These are phyloP conservation scores for Penicillium expansum DNA, from an alignment of 2,329 filamentous ascomycete genomes.

Conservation along the genomic window DNA sequence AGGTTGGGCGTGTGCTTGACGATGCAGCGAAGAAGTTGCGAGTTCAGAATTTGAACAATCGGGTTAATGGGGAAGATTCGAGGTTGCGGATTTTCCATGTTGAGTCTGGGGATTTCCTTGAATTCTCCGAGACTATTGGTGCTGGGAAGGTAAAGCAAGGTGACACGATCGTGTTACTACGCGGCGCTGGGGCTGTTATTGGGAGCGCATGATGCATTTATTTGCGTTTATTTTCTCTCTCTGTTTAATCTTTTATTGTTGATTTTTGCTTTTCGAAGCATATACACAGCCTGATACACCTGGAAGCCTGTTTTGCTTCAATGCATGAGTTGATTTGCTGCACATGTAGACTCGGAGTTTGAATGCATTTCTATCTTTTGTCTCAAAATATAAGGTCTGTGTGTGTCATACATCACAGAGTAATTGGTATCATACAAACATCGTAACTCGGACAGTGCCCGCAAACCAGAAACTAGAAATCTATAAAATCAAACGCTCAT, in stretches of 20 bases:
- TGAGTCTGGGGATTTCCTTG: slow-evolving; percentile 79
- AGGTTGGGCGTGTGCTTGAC: slow-evolving; percentile 65
- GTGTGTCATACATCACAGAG: slow-evolving; percentile 8
- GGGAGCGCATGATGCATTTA: slow-evolving; percentile 54
- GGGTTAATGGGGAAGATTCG: slow-evolving; percentile 55
- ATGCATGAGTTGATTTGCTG: not conserved
- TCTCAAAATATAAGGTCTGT: not conserved
- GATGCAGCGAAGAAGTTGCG: slow-evolving; percentile 44
- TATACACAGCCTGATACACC: slow-evolving; percentile 12
- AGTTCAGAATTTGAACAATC: slow-evolving; percentile 49
- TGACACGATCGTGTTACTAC: slow-evolving; percentile 83
- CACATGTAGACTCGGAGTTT: not conserved
- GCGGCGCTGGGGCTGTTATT: slow-evolving; percentile 76
- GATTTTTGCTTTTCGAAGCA: slow-evolving; percentile 3
- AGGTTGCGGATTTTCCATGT: slow-evolving; percentile 88
- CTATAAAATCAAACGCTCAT: slow-evolving; percentile 72
- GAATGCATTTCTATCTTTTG: slow-evolving; percentile 1
- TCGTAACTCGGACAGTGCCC: slow-evolving; percentile 8
- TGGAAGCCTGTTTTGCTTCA: slow-evolving; percentile 4
- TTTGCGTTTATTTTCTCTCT: not conserved
- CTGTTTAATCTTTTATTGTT: not conserved
- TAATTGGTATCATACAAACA: slow-evolving; percentile 24
- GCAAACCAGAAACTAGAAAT: not conserved
- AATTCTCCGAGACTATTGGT: slow-evolving; percentile 84
- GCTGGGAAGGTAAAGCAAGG: slow-evolving; percentile 66